Conservation (phyloP, 805 yeast species). For the Yarrowia sp. region DNA sequence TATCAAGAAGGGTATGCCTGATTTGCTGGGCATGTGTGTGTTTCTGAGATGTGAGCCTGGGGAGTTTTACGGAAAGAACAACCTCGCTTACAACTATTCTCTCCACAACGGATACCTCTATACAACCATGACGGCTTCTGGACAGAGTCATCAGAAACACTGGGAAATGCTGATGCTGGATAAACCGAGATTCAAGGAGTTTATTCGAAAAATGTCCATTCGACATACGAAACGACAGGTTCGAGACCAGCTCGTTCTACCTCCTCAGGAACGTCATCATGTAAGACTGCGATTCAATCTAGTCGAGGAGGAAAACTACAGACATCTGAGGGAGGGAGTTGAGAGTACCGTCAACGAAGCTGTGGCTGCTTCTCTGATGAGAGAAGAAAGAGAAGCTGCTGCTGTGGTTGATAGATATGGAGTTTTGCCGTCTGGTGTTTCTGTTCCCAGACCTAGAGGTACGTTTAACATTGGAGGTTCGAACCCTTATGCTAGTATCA, state of each 20-base stretch:
- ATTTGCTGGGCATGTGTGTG: conserved; percentile 71
- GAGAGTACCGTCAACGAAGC: conserved; percentile 17
- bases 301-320: conserved; percentile 84
- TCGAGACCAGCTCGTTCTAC: conserved; percentile 73
- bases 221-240: conserved; percentile 90
- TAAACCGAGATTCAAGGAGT: conserved; percentile 53
- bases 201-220: conserved; percentile 65
- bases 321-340: conserved; percentile 44
- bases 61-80: neutral
- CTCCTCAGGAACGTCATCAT: conserved; percentile 75
- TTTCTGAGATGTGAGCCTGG: conserved; percentile 71
- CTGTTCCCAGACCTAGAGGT: neutral
- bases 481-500: conserved; percentile 65
- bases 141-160: conserved; percentile 5
- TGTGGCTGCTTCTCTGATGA: neutral
- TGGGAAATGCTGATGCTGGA: conserved; percentile 33
- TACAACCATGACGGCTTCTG: neutral
- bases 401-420: conserved; percentile 13
- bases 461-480: conserved; percentile 19
- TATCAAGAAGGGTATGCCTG: conserved; percentile 67
- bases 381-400: neutral
- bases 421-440: neutral
- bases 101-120: neutral
- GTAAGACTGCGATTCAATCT: conserved; percentile 78
- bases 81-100: conserved; percentile 1